These are phyloP conservation scores for Penicillium sp. DNA, from an alignment of 2,329 filamentous ascomycete species.

Conservation along the genomic window DNA sequence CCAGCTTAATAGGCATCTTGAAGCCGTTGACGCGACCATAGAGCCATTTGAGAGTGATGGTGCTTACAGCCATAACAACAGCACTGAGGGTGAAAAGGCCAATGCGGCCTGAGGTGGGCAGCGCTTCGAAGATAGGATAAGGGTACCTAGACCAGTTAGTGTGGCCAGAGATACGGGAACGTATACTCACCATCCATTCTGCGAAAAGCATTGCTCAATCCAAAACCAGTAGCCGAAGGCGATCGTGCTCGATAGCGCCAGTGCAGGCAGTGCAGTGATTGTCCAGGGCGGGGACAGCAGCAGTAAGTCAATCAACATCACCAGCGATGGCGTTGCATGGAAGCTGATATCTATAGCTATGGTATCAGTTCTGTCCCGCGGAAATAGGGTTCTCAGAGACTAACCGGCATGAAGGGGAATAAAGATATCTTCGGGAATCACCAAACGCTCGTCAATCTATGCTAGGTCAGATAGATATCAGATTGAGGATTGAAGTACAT, in stretches of 20 bases:
- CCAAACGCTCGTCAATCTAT: slow-evolving; percentile 48
- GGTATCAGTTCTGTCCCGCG: background rate
- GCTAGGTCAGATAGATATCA: slow-evolving; percentile 2
- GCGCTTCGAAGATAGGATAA: slow-evolving; percentile 75
- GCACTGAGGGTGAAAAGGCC: slow-evolving; percentile 70
- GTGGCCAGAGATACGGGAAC: background rate
- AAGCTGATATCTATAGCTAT: slow-evolving; percentile 43
- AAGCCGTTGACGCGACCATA: slow-evolving; percentile 57
- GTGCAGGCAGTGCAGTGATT: slow-evolving; percentile 52
- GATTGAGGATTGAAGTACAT: slow-evolving; percentile 19
- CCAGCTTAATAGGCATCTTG: slow-evolving; percentile 21
- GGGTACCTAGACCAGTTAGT: slow-evolving; percentile 62
- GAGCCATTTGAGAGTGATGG: slow-evolving; percentile 65
- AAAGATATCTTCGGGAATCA: slow-evolving; percentile 48
- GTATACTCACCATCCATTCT: slow-evolving; percentile 58
- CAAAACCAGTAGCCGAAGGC: slow-evolving; percentile 64
- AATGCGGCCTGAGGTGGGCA: slow-evolving; percentile 65
- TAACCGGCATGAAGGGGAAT: slow-evolving; percentile 42
- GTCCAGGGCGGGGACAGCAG: slow-evolving; percentile 62
- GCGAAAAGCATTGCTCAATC: slow-evolving; percentile 59
- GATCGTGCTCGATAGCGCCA: slow-evolving; percentile 51
- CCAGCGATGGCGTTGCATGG: slow-evolving; percentile 54
- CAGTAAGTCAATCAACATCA: slow-evolving; percentile 56
- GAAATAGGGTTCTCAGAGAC: slow-evolving; percentile 17
- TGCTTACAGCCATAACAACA: slow-evolving; percentile 68